Evolutionary conservation across 148 eudicot genomes (phyloP), one percentile per base, ranked within the genome.

Genomic region (Chenopodium suecicum): DNA sequence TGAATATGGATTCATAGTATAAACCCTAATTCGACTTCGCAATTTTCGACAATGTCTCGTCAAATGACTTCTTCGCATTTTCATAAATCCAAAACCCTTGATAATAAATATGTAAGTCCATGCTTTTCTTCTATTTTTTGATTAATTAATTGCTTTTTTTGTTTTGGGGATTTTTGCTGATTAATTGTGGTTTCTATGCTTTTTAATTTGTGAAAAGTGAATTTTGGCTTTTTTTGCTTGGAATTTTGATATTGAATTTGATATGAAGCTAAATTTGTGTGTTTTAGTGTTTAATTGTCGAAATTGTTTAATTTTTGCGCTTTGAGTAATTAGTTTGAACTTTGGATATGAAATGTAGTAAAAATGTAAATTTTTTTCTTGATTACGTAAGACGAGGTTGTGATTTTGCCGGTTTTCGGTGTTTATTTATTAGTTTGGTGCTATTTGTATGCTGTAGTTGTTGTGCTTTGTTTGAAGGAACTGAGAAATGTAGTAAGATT

Each of bases 11-110:
- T 75, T 56, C 41, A 1, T 82, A 56, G 74, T 9, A 0, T 7
- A 34, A 62, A 14, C 23, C 11, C 56, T 41, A 46, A 58, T 27
- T 48, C 25, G 41, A n/a, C 7, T n/a, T 22, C 25, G 0, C 22
- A 25, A 22, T 2, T 27, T 2, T 7, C 37, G 12, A 67, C 70
- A 74, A 94, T 94, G 98, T 88, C 99, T 76, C 95, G 99, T 47
- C 99, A 92, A 82, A 76, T 83, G 77, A 80, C 92, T 29, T 5
- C 92, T 1, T 34, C 92, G 67, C 98, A 93, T 79, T 87, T 89
- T 78, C 95, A 89, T 84, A 94, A 97, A 87, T 90, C 97, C 70
- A 97, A 94, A 84, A 97, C 97, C 82, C 98, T 94, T 50, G 98
- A 97, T 76, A 91, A 92, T 84, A 97, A 97, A 97, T 97, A 91